Conservation (phyloP, 2,329 filamentous ascomycete genomes). For the Colletotrichum scovillei region DNA sequence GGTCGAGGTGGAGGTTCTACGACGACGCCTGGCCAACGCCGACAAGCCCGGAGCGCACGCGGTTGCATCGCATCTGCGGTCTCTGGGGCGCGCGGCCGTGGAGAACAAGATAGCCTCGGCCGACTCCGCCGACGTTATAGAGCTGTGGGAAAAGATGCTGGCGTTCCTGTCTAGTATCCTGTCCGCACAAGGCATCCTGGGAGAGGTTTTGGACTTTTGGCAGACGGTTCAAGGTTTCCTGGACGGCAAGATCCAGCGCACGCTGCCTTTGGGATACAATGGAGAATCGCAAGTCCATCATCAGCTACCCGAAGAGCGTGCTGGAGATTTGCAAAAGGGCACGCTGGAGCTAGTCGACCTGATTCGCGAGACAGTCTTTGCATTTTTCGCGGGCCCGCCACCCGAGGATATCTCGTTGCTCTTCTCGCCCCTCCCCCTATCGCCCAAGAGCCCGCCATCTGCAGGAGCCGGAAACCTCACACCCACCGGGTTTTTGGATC, state of each 20-base stretch:
- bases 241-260: conserved; percentile 83
- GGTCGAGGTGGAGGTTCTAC: conserved; percentile 91
- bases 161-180: conserved; percentile 80
- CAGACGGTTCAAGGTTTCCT: conserved; percentile 92
- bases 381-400: conserved; percentile 88
- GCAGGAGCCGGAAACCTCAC: conserved; percentile 56
- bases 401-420: conserved; percentile 91
- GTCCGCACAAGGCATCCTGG: conserved; percentile 82
- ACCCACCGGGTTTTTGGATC: conserved; percentile 71
- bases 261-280: conserved; percentile 83
- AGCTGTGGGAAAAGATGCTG: conserved; percentile 92
- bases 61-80: conserved; percentile 81
- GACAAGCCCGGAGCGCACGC: conserved; percentile 77
- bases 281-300: conserved; percentile 86
- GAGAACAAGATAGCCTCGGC: conserved; percentile 71
- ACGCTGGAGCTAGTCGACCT: conserved; percentile 85
- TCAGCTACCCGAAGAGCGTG: conserved; percentile 77
- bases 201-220: conserved; percentile 94
- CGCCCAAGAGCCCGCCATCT: conserved; percentile 75
- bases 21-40: conserved; percentile 80
- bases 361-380: conserved; percentile 81
- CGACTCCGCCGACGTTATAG: conserved; percentile 84
- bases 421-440: conserved; percentile 81
- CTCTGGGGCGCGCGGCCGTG: conserved; percentile 75
- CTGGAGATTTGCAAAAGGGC: conserved; percentile 79